phyloP scores from a whole-genome alignment of 2,329 filamentous ascomycete species.

The Rutstroemia sydowiana region DNA sequence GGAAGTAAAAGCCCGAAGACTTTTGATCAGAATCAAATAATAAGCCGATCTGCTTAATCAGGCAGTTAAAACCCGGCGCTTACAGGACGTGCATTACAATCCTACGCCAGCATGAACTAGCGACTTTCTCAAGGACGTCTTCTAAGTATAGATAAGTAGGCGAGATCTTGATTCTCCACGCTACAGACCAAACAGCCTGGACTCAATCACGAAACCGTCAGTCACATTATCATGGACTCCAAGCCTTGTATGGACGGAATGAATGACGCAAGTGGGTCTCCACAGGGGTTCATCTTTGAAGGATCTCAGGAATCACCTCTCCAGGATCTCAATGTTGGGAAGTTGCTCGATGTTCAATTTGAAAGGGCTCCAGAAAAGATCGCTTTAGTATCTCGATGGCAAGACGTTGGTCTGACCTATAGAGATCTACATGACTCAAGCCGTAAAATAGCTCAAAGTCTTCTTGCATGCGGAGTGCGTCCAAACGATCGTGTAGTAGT shows the following conservation, averaged over 20 bases:
- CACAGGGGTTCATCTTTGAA: not conserved
- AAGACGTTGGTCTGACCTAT: not conserved
- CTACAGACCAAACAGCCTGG: not conserved
- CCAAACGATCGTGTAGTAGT: not conserved
- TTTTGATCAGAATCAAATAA: not conserved
- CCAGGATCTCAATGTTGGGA: not conserved
- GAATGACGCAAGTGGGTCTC: not conserved
- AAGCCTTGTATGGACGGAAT: not conserved
- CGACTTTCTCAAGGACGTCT: not conserved
- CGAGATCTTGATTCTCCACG: not conserved
- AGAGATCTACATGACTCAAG: not conserved
- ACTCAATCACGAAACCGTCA: not conserved
- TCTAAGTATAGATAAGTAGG: not conserved
- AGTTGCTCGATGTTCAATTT: not conserved
- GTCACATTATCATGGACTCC: not conserved
- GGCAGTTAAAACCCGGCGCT: not conserved
- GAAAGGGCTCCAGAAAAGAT: not conserved
- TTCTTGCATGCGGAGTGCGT: not conserved
- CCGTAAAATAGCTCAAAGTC: not conserved
- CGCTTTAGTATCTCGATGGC: not conserved
- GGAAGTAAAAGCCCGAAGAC: not conserved
- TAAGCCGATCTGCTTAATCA: not conserved
- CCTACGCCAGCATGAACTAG: not conserved
- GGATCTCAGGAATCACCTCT: not conserved
- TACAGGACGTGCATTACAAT: not conserved